phyloP scores from a whole-genome alignment of 768 basidiomycete species.

The Floccularia luteovirens region DNA sequence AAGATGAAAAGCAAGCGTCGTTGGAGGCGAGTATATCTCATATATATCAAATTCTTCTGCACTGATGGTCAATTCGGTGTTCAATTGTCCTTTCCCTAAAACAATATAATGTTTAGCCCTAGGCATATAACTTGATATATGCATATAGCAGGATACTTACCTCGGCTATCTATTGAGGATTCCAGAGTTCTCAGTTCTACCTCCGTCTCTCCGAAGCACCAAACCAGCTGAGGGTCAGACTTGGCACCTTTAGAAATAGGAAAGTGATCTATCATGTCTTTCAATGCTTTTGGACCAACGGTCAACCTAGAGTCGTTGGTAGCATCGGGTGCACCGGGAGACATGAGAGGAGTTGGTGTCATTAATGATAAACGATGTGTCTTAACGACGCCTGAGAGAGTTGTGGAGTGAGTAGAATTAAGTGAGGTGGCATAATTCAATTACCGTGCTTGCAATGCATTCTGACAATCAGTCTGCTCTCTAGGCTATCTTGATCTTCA shows the following conservation, averaged over 20 bases:
- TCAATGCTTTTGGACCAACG: slow-evolving; percentile 66
- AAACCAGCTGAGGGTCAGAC: slow-evolving; percentile 72
- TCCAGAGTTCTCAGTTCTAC: slow-evolving; percentile 65
- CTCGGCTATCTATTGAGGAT: slow-evolving; percentile 57
- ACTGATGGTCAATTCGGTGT: slow-evolving; percentile 72
- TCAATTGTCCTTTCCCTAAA: slow-evolving; percentile 51
- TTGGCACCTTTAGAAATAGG: slow-evolving; percentile 53
- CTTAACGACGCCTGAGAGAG: slow-evolving; percentile 60
- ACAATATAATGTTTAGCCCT: background rate
- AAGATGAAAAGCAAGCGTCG: slow-evolving; percentile 70
- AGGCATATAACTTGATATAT: background rate
- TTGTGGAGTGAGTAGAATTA: slow-evolving; percentile 2
- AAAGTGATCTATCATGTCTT: slow-evolving; percentile 80
- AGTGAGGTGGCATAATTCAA: slow-evolving; percentile 4
- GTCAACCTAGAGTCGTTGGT: slow-evolving; percentile 55
- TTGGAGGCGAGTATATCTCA: slow-evolving; percentile 53
- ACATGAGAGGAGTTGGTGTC: slow-evolving; percentile 48
- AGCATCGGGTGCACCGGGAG: slow-evolving; percentile 57
- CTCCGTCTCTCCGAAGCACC: slow-evolving; percentile 68
- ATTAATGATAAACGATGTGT: slow-evolving; percentile 69
- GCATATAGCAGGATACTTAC: slow-evolving; percentile 20
- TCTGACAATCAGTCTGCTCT: slow-evolving; percentile 65
- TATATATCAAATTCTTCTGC: slow-evolving; percentile 79
- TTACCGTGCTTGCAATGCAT: slow-evolving; percentile 81
- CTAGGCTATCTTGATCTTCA: slow-evolving; percentile 51